These are phyloP conservation scores for Aspergillus tubingensis DNA, from an alignment of 2,329 filamentous ascomycete genomes.

Conservation along the genomic window DNA sequence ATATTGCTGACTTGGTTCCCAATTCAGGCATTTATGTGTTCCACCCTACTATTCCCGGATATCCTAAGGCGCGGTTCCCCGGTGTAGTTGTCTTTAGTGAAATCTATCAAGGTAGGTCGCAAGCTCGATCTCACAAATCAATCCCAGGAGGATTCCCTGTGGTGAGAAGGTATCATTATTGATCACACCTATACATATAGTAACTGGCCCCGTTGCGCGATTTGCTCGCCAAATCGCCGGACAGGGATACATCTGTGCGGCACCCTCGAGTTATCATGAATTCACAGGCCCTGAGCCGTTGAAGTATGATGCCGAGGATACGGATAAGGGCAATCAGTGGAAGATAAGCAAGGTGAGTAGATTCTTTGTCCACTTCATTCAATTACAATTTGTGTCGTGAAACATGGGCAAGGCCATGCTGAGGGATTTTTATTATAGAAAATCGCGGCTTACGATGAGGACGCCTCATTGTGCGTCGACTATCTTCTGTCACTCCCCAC, in stretches of 20 bases:
- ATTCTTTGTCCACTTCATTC: neutral
- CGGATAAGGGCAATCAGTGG: slow-evolving; percentile 81
- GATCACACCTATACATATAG: slow-evolving; percentile 46
- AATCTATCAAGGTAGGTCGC: slow-evolving; percentile 80
- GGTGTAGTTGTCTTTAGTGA: slow-evolving; percentile 88
- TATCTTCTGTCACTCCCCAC: slow-evolving; percentile 70
- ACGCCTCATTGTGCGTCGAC: slow-evolving; percentile 68
- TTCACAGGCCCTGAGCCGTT: slow-evolving; percentile 83
- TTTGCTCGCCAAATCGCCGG: slow-evolving; percentile 91
- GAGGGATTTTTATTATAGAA: slow-evolving; percentile 54
- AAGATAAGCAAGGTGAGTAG: slow-evolving; percentile 72
- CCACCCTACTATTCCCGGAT: slow-evolving; percentile 80
- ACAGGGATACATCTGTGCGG: slow-evolving; percentile 90
- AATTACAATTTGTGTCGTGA: neutral
- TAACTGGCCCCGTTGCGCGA: slow-evolving; percentile 84
- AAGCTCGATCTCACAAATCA: neutral
- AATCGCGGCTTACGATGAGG: slow-evolving; percentile 81
- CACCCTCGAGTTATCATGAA: slow-evolving; percentile 89
- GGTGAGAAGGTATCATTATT: neutral
- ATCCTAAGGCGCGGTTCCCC: slow-evolving; percentile 86
- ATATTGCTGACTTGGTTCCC: neutral
- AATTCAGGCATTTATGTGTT: slow-evolving; percentile 79
- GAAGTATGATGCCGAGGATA: slow-evolving; percentile 83
- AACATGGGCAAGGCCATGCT: neutral
- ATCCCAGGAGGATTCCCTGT: too few species aligned